Evolutionary conservation across 495 filamentous ascomycete genomes (phyloP), one percentile per base, ranked within the genome.

Genomic region (Xanthoparmelia taractica): DNA sequence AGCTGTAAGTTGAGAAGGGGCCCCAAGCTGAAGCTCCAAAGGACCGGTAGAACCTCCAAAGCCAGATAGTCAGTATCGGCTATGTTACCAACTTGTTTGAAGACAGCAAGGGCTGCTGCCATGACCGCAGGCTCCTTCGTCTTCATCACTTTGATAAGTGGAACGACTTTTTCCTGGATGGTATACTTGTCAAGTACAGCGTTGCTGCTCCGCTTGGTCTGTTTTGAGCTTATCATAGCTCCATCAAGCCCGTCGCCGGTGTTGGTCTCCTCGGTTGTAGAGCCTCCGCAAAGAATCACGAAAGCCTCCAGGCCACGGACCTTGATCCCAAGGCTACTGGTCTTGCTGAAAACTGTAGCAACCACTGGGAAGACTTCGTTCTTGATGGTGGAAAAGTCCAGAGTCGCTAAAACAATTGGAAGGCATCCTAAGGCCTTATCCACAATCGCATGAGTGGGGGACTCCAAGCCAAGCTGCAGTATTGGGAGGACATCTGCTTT

Each of bases 51-150:
- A 36, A 95, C 84, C 59, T 97, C 93, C 77, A 94, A 82, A 4
- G 95, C 94, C 36, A 97, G 82, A 68, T 96, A 97, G n/a, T 97
- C 94, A 6, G 87, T 80, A 69, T 97, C 94, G 7, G 88, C 92
- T 33, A 90, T 78, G 29, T 78, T 81, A 8, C 94, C 91, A 58
- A 97, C 85, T 60, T 96, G 85, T 36, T 79, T 82, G 66, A 97
- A 85, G 15, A 97, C 91, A 33, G 84, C 83, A 25, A 97, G 79
- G 0, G 91, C 89, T 1, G 94, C 92, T 84, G 97, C 93, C 88
- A 96, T 96, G 4, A 98, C 94, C 3, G 90, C 92, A 0, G 94
- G 94, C 69, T 98, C 94, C 69, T 95, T 97, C 0, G 94, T 98
- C 72, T 97, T 97, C 73, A 98, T 97, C 1, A 78, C 91, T 69